Conservation (phyloP, 495 filamentous ascomycete genomes). For the Aspergillus heteromorphus region DNA sequence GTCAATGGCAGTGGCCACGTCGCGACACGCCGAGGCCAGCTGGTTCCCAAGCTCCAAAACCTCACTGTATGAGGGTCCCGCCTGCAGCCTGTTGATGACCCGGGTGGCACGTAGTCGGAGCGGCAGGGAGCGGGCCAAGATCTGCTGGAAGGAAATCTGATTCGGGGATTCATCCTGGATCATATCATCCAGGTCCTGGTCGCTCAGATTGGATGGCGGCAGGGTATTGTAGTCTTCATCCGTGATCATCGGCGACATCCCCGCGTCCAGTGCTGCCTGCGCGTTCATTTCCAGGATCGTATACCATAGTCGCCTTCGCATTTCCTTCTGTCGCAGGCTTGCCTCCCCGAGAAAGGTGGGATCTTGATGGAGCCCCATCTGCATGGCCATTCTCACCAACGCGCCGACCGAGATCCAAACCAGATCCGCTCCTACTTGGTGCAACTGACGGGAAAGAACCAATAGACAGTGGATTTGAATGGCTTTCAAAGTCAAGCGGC, state of each 20-base stretch:
- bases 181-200: conserved; percentile 31
- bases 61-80: conserved; percentile 41
- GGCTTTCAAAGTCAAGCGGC: conserved; percentile 33
- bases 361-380: conserved; percentile 53
- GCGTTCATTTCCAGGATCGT: conserved; percentile 52
- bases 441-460: conserved; percentile 44
- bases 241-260: conserved; percentile 45
- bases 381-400: conserved; percentile 47
- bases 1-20: conserved; percentile 17
- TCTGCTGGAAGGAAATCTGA: conserved; percentile 33
- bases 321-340: conserved; percentile 34
- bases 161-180: not conserved
- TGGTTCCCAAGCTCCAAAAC: conserved; percentile 35
- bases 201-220: conserved; percentile 47
- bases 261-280: conserved; percentile 49
- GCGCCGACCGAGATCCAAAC: conserved; percentile 50
- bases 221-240: conserved; percentile 46
- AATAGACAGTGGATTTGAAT: conserved; percentile 48
- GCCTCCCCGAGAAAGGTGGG: conserved; percentile 41
- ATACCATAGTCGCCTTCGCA: conserved; percentile 52
- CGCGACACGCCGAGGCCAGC: conserved; percentile 28
- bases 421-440: conserved; percentile 41
- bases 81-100: conserved; percentile 41
- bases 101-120: conserved; percentile 33
- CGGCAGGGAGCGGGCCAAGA: conserved; percentile 38